phyloP scores from a whole-genome alignment of 805 yeast species.

The Yueomyces sp. region DNA sequence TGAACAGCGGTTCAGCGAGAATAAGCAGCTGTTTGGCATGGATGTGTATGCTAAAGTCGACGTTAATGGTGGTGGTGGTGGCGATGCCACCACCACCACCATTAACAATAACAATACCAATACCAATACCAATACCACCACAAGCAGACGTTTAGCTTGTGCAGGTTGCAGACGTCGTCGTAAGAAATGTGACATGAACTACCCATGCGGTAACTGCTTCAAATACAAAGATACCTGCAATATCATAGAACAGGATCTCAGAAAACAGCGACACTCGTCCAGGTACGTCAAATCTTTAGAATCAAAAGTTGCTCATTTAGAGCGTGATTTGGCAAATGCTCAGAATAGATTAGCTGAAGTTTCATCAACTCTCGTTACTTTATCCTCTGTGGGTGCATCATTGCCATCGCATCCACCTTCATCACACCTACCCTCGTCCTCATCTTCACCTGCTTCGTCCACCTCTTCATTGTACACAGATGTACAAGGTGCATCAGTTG shows the following conservation, averaged over 20 bases:
- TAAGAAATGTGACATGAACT: constrained; percentile 36
- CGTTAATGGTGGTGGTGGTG: too few relatives aligned
- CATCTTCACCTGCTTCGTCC: not conserved
- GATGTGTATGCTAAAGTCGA: too few relatives aligned
- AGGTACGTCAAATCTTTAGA: constrained; percentile 36
- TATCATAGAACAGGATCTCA: constrained; percentile 33
- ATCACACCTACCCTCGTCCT: not conserved
- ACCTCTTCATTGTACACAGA: constrained; percentile 22
- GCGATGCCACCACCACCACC: too few relatives aligned
- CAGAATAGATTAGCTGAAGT: not conserved
- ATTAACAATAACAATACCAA: too few relatives aligned
- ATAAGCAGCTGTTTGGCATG: too few relatives aligned
- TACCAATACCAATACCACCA: not conserved
- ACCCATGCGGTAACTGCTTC: constrained; percentile 37
- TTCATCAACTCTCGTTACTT: not conserved
- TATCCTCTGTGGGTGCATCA: too few relatives aligned
- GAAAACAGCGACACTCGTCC: constrained; percentile 38
- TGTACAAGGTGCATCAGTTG: constrained; percentile 15
- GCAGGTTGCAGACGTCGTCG: constrained; percentile 23
- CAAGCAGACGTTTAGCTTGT: constrained; percentile 17
- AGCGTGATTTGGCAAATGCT: constrained; percentile 5
- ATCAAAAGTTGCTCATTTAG: constrained; percentile 18
- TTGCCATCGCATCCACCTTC: too few relatives aligned
- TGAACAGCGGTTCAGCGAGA: too few relatives aligned
- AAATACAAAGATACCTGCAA: constrained; percentile 33